Conservation (phyloP, 2,329 filamentous ascomycete genomes). For the Xylaria digitata region DNA sequence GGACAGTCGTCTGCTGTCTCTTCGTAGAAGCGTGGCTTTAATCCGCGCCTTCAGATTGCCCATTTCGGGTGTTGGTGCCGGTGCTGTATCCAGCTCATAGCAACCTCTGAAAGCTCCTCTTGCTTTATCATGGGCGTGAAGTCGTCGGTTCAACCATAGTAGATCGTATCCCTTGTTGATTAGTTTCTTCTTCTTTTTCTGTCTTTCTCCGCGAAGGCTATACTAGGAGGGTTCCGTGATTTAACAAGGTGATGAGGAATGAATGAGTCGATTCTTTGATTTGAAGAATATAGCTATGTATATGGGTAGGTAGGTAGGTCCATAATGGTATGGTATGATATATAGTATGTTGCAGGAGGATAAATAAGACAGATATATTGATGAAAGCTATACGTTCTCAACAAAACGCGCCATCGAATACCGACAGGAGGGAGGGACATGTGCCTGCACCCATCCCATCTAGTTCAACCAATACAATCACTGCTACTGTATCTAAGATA, state of each 20-base stretch:
- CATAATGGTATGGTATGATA: background rate
- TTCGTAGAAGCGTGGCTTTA: slow-evolving; percentile 59
- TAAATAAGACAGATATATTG: slow-evolving; percentile 12
- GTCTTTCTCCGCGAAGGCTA: background rate
- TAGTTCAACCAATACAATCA: slow-evolving; percentile 13
- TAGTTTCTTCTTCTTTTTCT: background rate
- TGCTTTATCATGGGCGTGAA: slow-evolving; percentile 7
- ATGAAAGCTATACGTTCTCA: slow-evolving; percentile 15
- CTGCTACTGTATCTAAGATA: background rate
- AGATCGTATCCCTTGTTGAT: background rate
- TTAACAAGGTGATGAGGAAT: background rate
- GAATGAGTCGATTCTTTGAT: slow-evolving; percentile 8
- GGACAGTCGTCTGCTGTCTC: slow-evolving; percentile 56
- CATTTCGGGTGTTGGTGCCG: slow-evolving; percentile 50
- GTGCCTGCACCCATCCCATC: slow-evolving; percentile 22
- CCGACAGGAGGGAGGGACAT: slow-evolving; percentile 1
- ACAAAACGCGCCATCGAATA: slow-evolving; percentile 16
- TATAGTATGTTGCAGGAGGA: slow-evolving; percentile 11
- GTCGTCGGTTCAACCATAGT: background rate
- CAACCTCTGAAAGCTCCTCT: slow-evolving; percentile 4
- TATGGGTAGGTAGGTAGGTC: slow-evolving; percentile 12
- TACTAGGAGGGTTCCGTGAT: background rate
- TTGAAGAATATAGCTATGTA: background rate
- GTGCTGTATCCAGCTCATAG: slow-evolving; percentile 22
- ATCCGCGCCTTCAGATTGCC: slow-evolving; percentile 61